phyloP scores from a whole-genome alignment of 352 stramenopile species.

The Phytophthora colocasiae region DNA sequence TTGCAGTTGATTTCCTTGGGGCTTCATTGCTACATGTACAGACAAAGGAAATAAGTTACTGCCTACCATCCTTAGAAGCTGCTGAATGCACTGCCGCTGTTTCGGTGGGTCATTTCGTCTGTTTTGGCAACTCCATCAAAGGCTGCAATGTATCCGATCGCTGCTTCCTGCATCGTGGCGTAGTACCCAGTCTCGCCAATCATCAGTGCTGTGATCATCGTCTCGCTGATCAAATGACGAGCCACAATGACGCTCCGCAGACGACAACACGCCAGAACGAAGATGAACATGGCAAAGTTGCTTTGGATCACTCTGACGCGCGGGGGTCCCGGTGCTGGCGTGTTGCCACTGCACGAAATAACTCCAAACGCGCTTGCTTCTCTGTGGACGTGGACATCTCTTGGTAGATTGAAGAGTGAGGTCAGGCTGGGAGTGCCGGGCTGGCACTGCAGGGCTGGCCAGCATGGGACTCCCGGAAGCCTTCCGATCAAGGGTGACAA shows the following conservation, averaged over 20 bases:
- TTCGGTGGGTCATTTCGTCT: slow-evolving; percentile 3
- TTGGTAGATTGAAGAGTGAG: too few relatives aligned
- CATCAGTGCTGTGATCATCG: slow-evolving; percentile 77
- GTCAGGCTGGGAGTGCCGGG: too few relatives aligned
- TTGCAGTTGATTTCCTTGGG: neutral
- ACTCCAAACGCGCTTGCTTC: too few relatives aligned
- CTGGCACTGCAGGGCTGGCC: too few relatives aligned
- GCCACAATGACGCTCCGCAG: slow-evolving; percentile 68
- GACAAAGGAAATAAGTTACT: neutral
- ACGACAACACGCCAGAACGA: slow-evolving; percentile 56
- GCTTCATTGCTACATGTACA: neutral
- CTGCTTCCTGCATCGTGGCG: slow-evolving; percentile 79
- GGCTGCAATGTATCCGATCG: slow-evolving; percentile 71
- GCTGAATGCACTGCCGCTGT: slow-evolving; percentile 30
- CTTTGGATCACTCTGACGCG: too few relatives aligned
- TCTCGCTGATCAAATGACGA: slow-evolving; percentile 76
- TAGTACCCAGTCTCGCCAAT: slow-evolving; percentile 86
- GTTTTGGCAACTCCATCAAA: slow-evolving; percentile 31
- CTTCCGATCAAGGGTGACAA: too few relatives aligned
- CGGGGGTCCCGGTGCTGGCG: too few relatives aligned
- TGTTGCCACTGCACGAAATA: too few relatives aligned
- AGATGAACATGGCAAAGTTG: too few relatives aligned
- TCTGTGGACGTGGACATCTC: too few relatives aligned
- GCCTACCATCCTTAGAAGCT: slow-evolving; percentile 16
- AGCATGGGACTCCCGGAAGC: too few relatives aligned